Evolutionary conservation across 371 early-diverging fungal species (phyloP), one percentile per base, ranked within the genome.

Genomic region (Syncephalis fuscata): DNA sequence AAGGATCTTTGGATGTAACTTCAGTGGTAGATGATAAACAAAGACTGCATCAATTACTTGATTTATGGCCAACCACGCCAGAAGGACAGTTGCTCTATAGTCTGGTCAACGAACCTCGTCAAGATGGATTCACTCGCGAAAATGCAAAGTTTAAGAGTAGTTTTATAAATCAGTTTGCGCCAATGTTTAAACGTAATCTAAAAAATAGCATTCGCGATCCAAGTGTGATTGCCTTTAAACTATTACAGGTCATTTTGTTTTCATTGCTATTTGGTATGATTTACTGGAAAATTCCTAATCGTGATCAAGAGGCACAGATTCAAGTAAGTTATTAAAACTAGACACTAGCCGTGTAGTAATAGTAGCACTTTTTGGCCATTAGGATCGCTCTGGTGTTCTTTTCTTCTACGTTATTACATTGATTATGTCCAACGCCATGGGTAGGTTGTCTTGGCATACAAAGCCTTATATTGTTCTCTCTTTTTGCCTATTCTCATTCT

Each of bases 321-420:
- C 32, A 32, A 11, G 32, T 11, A 32, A 32, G 4, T 32, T 32
- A 32, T 7, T 11, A 32, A 4, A 32, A 7, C 11, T 7, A 32
- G 4, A 7, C 32, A 11, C 11, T 32, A 32, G 32, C 32, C 11
- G 11, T 7, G 7, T 32, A 32, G 11, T 11, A 7, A 32, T 7
- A 32, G 7, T 7, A 32, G 7, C 53, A 65, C 65, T 74, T 0
- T 73, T 78, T 45, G 76, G 78, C 49, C n/a, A n/a, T n/a, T 76
- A 79, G 54, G 79, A 78, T 19, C 67, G 75, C 1, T 56, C 59
- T 2, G 64, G 61, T 40, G 53, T 63, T 42, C 61, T 59, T 42
- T 48, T 20, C 46, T 65, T 69, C 49, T 78, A 79, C 57, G 73
- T 76, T 50, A 53, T 64, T 14, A 47, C 78, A 16, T 47, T 77